A percentile compares a stretch with the other conserved stretches of the same genome.
These are phyloP conservation scores for Takashimella koratensis DNA, from an alignment of 1,284 basidiomycete genomes.

Conservation along the genomic window DNA sequence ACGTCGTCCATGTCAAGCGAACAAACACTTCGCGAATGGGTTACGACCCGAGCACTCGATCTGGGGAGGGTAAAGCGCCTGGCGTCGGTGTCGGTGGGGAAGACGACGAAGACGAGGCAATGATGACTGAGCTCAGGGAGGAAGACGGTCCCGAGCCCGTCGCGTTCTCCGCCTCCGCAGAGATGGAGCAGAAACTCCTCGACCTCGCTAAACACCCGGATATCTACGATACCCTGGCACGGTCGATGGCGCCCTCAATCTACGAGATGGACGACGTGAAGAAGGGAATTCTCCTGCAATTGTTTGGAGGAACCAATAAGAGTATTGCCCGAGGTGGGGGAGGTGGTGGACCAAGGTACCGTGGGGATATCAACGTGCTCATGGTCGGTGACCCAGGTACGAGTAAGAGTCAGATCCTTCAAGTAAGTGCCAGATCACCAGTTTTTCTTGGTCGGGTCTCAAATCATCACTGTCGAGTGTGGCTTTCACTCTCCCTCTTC, in stretches of 20 bases:
- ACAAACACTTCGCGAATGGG: constrained; percentile 68
- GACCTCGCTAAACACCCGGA: constrained; percentile 72
- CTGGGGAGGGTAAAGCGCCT: constrained; percentile 53
- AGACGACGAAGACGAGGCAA: constrained; percentile 62
- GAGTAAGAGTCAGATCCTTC: constrained; percentile 91
- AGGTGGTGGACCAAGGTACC: constrained; percentile 88
- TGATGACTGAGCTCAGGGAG: constrained; percentile 18
- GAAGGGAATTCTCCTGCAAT: constrained; percentile 91
- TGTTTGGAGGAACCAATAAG: constrained; percentile 98
- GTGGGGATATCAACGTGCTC: constrained; percentile 96
- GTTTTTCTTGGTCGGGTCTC: no score
- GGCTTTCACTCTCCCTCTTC: no score
- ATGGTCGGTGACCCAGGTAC: constrained; percentile 97
- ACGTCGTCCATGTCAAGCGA: constrained; percentile 87
- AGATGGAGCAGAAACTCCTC: constrained; percentile 60
- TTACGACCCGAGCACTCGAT: constrained; percentile 75
- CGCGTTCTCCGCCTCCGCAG: constrained; percentile 45
- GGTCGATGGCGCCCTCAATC: constrained; percentile 87
- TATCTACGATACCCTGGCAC: constrained; percentile 80
- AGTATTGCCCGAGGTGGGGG: constrained; percentile 87
- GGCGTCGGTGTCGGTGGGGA: constrained; percentile 82
- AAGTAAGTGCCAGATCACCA: constrained; percentile 65
- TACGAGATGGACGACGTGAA: constrained; percentile 99
- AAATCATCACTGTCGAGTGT: no score
- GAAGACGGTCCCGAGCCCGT: constrained; percentile 52